These are phyloP conservation scores for Fusarium paranaense DNA, from an alignment of 2,329 filamentous ascomycete genomes.

Conservation along the genomic window DNA sequence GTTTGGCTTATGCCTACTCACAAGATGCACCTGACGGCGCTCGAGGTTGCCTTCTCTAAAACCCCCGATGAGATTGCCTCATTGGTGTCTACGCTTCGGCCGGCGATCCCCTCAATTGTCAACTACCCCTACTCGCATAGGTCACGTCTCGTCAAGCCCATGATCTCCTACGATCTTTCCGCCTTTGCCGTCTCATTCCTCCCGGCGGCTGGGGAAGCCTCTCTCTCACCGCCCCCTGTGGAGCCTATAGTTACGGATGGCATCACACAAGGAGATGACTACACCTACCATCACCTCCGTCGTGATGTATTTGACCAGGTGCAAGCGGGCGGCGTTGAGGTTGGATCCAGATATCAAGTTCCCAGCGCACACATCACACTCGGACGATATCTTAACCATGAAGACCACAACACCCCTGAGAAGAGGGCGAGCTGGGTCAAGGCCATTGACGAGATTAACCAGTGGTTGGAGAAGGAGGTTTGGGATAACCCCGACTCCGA, in stretches of 20 bases:
- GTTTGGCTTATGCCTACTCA: slow-evolving; percentile 88
- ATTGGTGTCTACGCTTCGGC: slow-evolving; percentile 69
- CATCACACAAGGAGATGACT: slow-evolving; percentile 68
- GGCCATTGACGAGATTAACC: slow-evolving; percentile 81
- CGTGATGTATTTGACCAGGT: slow-evolving; percentile 78
- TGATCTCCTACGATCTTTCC: slow-evolving; percentile 85
- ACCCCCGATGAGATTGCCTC: slow-evolving; percentile 75
- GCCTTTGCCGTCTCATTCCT: slow-evolving; percentile 90
- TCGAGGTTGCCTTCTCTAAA: slow-evolving; percentile 87
- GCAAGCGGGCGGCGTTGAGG: slow-evolving; percentile 70
- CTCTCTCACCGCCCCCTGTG: slow-evolving; percentile 52
- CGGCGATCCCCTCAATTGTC: slow-evolving; percentile 69
- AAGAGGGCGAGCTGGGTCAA: slow-evolving; percentile 74
- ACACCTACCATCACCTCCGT: slow-evolving; percentile 92
- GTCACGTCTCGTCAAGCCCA: slow-evolving; percentile 82
- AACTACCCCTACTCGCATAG: slow-evolving; percentile 76
- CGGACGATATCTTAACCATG: slow-evolving; percentile 78
- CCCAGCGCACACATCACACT: slow-evolving; percentile 92
- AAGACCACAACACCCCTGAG: slow-evolving; percentile 70
- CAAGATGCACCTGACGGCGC: slow-evolving; percentile 84
- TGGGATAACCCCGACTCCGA: slow-evolving; percentile 68
- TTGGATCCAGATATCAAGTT: slow-evolving; percentile 86
- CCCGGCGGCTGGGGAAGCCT: slow-evolving; percentile 75
- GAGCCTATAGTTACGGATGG: slow-evolving; percentile 50
- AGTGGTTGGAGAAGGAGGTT: slow-evolving; percentile 75